Conservation (phyloP, 176 grass and related monocot species). For the Metroxylon sagu region DNA sequence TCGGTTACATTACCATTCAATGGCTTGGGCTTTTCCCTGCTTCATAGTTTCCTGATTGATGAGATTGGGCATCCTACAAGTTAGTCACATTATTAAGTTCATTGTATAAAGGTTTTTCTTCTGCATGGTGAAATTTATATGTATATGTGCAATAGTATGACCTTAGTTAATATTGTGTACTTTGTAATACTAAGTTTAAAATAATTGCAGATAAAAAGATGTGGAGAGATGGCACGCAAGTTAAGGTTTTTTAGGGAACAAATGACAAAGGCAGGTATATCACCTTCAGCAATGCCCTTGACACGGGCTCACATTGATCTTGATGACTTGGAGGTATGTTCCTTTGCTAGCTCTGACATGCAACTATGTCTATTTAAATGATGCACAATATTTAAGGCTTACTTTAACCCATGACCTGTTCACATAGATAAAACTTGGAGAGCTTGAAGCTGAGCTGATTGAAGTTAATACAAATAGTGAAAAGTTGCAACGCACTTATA, state of each 20-base stretch:
- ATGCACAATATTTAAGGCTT: not conserved
- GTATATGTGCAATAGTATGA: no score
- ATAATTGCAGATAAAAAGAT: conserved; percentile 1
- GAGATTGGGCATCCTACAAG: no score
- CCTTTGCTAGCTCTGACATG: no score
- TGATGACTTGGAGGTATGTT: not conserved
- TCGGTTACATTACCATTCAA: no score
- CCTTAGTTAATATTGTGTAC: no score
- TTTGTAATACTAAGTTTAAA: no score
- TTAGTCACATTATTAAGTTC: no score
- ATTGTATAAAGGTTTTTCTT: no score
- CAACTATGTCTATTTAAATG: no score
- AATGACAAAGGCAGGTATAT: not conserved
- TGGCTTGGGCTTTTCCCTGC: no score
- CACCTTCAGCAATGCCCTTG: not conserved
- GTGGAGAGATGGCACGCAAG: conserved; percentile 1
- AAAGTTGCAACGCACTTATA: conserved; percentile 68
- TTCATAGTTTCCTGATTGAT: no score
- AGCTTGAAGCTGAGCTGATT: conserved; percentile 75
- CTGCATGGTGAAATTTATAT: no score
- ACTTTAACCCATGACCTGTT: conserved; percentile 12
- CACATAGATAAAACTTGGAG: conserved; percentile 75
- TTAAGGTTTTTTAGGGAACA: conserved; percentile 2
- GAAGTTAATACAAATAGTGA: conserved; percentile 98
- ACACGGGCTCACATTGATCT: not conserved